phyloP scores from a whole-genome alignment of 176 grass and related monocot genomes.

The Musa schizocarpa region DNA sequence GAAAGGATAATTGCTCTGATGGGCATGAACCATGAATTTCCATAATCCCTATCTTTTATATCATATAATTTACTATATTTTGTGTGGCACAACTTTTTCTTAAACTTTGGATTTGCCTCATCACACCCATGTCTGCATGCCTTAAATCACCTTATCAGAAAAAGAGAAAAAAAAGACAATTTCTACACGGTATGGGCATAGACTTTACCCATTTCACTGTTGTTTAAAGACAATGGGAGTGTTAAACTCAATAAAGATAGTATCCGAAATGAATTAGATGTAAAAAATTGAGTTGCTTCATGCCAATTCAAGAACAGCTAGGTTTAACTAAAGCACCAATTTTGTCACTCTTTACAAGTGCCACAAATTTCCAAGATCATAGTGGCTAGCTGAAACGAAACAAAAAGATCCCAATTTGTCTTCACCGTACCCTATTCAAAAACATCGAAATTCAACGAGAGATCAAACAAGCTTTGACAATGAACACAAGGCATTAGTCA shows the following conservation, averaged over 20 bases:
- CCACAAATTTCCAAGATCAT: neutral
- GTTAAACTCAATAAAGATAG: neutral
- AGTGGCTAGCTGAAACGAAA: neutral
- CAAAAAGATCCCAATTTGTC: neutral
- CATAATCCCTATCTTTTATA: too few species aligned
- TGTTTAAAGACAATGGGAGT: neutral
- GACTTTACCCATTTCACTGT: neutral
- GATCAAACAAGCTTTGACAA: neutral
- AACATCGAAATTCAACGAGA: neutral
- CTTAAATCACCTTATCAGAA: too few species aligned
- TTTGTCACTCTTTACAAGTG: neutral
- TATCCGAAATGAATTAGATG: neutral
- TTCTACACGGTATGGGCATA: too few species aligned
- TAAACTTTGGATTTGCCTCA: too few species aligned
- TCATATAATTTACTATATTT: too few species aligned
- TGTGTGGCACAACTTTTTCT: too few species aligned
- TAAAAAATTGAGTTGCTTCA: neutral
- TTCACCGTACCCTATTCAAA: neutral
- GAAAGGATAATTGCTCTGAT: too few species aligned
- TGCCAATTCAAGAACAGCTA: neutral
- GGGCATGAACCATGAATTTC: too few species aligned
- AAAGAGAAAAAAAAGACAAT: too few species aligned
- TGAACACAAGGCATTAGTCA: neutral
- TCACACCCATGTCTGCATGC: too few species aligned
- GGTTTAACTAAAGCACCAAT: neutral